Evolutionary conservation across 2,329 filamentous ascomycete genomes (phyloP).

Genomic region (Diplodia scrobiculata): DNA sequence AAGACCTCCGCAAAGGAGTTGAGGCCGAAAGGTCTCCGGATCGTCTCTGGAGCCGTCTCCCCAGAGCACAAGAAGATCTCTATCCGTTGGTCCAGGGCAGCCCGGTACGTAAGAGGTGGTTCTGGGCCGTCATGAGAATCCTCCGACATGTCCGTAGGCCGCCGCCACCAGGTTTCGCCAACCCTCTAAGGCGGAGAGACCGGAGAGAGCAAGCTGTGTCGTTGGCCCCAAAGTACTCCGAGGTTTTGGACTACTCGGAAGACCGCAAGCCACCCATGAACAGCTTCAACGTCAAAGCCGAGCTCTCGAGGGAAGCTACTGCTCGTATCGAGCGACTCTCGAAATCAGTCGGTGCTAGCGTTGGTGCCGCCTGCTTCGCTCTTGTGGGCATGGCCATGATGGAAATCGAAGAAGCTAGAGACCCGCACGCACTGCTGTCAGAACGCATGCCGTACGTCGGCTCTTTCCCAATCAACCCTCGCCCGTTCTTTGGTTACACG

Average conservation of each 20-base stretch:
- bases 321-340: constrained; percentile 15
- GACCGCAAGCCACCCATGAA: constrained; percentile 43
- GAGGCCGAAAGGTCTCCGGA: constrained; percentile 24
- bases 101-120: constrained; percentile 49
- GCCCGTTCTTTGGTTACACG: constrained; percentile 47
- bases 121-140: constrained; percentile 51
- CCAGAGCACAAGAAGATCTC: constrained; percentile 51
- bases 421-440: constrained; percentile 37
- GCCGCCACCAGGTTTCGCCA: constrained; percentile 46
- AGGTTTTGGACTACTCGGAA: constrained; percentile 46
- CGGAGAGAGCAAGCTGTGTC: constrained; percentile 32
- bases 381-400: constrained; percentile 53
- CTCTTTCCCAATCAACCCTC: constrained; percentile 53
- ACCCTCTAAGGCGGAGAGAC: constrained; percentile 44
- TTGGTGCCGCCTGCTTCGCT: constrained; percentile 52
- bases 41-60: constrained; percentile 40
- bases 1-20: constrained; percentile 35
- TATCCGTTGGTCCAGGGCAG: constrained; percentile 48
- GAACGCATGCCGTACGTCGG: constrained; percentile 48
- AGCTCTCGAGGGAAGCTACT: constrained; percentile 43
- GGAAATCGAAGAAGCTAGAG: constrained; percentile 45
- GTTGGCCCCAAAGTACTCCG: constrained; percentile 40
- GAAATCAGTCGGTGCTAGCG: constrained; percentile 37
- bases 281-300: constrained; percentile 38
- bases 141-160: constrained; percentile 48